A percentile compares a stretch with the other conserved stretches of the same genome.
Evolutionary conservation across 805 yeast genomes (phyloP).

Genomic region (Myxozyma udenii): DNA sequence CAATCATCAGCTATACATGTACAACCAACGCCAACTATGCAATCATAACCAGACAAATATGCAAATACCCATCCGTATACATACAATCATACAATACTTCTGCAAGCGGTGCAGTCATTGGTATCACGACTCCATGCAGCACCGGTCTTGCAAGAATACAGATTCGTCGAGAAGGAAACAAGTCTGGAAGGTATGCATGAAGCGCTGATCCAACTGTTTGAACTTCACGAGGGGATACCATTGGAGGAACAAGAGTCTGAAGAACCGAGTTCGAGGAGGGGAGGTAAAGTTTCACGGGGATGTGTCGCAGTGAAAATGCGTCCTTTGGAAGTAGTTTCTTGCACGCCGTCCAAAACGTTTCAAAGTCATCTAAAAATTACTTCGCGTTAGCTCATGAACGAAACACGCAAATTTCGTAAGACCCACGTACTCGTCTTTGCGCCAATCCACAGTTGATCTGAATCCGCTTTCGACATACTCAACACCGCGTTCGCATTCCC

Average conservation of each 20-base stretch:
- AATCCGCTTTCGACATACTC: constrained; percentile 63
- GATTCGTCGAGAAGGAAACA: constrained; percentile 44
- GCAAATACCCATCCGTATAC: constrained; percentile 66
- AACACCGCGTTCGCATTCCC: constrained; percentile 81
- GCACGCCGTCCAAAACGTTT: constrained; percentile 34
- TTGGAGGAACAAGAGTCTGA: constrained; percentile 37
- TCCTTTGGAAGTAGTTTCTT: constrained; percentile 33
- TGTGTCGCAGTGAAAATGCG: constrained; percentile 20
- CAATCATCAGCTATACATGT: too few species aligned
- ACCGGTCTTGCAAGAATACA: constrained; percentile 45
- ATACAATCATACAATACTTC: constrained; percentile 48
- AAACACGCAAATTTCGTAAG: neutral
- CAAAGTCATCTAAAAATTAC: constrained; percentile 19
- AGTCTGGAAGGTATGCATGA: constrained; percentile 45
- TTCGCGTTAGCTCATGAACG: neutral
- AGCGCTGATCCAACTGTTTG: constrained; percentile 45
- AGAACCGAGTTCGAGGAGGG: constrained; percentile 40
- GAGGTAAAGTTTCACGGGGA: constrained; percentile 40
- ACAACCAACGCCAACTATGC: constrained; percentile 1
- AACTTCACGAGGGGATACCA: constrained; percentile 16
- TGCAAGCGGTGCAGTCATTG: constrained; percentile 45
- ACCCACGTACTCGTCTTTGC: constrained; percentile 35
- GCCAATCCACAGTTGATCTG: constrained; percentile 57
- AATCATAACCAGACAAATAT: constrained; percentile 48
- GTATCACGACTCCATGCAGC: constrained; percentile 55